Evolutionary conservation across 805 yeast genomes (phyloP).

Genomic region (Sugiyamaella boreocaroliniensis): DNA sequence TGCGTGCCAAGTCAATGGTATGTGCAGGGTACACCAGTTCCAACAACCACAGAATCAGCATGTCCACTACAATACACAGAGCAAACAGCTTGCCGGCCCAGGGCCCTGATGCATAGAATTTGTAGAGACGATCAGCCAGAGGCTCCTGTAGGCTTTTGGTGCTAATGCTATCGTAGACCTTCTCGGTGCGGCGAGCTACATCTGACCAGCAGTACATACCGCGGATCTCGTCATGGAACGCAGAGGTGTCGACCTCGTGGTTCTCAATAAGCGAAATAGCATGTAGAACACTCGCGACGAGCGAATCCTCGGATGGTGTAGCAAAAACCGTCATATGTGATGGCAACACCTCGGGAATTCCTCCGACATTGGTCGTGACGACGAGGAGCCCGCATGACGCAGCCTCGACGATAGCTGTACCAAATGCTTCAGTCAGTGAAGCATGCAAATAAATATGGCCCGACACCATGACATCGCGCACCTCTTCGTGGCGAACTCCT

Average conservation of each 20-base stretch:
- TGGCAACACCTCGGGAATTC: constrained; percentile 95
- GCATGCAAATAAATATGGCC: constrained; percentile 95
- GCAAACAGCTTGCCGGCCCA: constrained; percentile 85
- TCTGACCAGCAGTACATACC: constrained; percentile 89
- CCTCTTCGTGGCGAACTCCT: constrained; percentile 84
- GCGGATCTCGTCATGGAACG: constrained; percentile 70
- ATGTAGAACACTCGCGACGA: constrained; percentile 61
- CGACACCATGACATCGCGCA: constrained; percentile 82
- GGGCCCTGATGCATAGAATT: constrained; percentile 55
- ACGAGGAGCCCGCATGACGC: constrained; percentile 92
- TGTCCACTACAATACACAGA: constrained; percentile 74
- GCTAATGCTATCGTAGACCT: constrained; percentile 58
- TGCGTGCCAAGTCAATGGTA: constrained; percentile 64
- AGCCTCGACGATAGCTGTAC: constrained; percentile 94
- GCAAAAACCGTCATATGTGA: constrained; percentile 89
- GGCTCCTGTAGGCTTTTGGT: constrained; percentile 40
- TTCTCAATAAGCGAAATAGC: constrained; percentile 60
- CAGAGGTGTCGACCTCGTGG: constrained; percentile 58
- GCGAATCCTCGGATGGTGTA: constrained; percentile 70
- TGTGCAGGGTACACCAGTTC: constrained; percentile 65
- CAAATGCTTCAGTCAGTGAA: constrained; percentile 93
- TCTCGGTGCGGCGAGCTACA: constrained; percentile 79
- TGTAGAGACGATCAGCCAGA: constrained; percentile 51
- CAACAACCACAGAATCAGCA: constrained; percentile 52
- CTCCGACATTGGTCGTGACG: constrained; percentile 94